Percentiles rank a stretch among this genome's conserved stretches.
Conservation (phyloP, 2,329 filamentous ascomycete genomes). For the Xylaria sp. region DNA sequence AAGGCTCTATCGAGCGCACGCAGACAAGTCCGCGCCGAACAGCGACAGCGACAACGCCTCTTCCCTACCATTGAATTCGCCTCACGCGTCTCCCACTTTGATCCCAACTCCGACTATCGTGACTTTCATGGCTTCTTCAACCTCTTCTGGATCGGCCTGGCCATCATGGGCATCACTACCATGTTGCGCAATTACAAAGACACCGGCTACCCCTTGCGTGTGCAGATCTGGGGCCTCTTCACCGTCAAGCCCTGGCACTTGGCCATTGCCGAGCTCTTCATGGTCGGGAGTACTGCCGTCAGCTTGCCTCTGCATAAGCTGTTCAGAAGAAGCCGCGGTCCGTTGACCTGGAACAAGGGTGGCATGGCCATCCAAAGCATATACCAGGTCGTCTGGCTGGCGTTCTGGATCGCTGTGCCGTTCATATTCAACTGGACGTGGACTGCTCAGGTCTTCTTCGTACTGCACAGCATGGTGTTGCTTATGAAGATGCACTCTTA, state of each 20-base stretch:
- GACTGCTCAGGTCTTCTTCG: conserved; percentile 95
- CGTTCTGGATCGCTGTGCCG: conserved; percentile 82
- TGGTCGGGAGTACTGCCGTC: conserved; percentile 78
- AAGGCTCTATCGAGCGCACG: conserved; percentile 85
- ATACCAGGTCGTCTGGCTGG: conserved; percentile 80
- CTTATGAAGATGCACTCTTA: conserved; percentile 99
- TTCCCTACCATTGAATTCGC: conserved; percentile 95
- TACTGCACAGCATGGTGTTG: conserved; percentile 86
- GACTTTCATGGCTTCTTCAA: conserved; percentile 98
- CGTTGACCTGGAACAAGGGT: conserved; percentile 74
- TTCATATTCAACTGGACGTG: conserved; percentile 91
- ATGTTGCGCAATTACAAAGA: conserved; percentile 93
- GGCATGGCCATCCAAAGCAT: conserved; percentile 86
- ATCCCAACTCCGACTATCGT: conserved; percentile 86
- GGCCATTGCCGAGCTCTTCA: conserved; percentile 79
- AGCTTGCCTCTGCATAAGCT: conserved; percentile 75
- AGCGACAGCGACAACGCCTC: conserved; percentile 78
- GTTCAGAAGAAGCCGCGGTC: conserved; percentile 60
- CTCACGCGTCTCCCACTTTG: conserved; percentile 91
- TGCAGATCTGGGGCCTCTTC: conserved; percentile 87
- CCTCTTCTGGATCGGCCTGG: conserved; percentile 95
- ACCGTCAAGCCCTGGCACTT: conserved; percentile 89
- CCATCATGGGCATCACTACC: conserved; percentile 96
- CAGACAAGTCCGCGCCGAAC: conserved; percentile 80
- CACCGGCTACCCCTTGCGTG: conserved; percentile 82